Base-by-base conservation (phyloP, 2,329 filamentous ascomycete genomes). In the Zymoseptoria tritici region DNA sequence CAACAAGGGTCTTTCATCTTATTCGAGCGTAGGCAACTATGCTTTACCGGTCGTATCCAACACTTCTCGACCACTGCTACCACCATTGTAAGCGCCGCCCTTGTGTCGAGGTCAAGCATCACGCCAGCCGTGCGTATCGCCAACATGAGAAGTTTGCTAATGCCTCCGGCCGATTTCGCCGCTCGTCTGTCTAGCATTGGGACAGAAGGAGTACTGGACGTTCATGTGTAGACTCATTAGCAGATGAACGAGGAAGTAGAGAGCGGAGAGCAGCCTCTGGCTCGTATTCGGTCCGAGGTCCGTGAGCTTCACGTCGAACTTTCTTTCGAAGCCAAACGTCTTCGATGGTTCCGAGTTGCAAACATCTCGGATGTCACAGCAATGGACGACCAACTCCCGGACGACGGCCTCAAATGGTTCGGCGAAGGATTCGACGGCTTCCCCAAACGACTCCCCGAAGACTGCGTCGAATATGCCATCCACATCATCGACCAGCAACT, bases 381-480 rank as follows among this genome's bases (percentile, higher is more conserved):
- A 3, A 66, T 66, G 64, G 63, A 65, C 22, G 69, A 74, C 7
- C 59, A 64, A 19, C 60, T 71, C 62, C 42, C 70, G 63, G 69
- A 82, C 63, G 82, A 87, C 67, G 83, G 84, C 65, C 76, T 86
- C 60, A 84, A 84, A 62, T 86, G 83, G 79, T 86, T 88, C 61
- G 83, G 82, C 56, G 84, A 86, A 66, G 85, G 83, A 2, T 87
- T 87, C 62, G 81, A 79, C 64, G 82, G 83, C 46, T 85, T 88
- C 62, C 85, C 86, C 1, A 87, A 84, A 71, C 78, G 80, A 60
- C 79, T 95, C 0, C 85, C 90, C 0, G 91, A 97, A 55, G 91
- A 96, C 73, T 89, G 85, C 63, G 85, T 96, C 57, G 90, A 95
- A 73, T 97, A 96, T 74, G 84, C 87, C 57, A 78, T 97, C 24